phyloP scores from a whole-genome alignment of 2,329 filamentous ascomycete species.

The Paecilomyces formosus region DNA sequence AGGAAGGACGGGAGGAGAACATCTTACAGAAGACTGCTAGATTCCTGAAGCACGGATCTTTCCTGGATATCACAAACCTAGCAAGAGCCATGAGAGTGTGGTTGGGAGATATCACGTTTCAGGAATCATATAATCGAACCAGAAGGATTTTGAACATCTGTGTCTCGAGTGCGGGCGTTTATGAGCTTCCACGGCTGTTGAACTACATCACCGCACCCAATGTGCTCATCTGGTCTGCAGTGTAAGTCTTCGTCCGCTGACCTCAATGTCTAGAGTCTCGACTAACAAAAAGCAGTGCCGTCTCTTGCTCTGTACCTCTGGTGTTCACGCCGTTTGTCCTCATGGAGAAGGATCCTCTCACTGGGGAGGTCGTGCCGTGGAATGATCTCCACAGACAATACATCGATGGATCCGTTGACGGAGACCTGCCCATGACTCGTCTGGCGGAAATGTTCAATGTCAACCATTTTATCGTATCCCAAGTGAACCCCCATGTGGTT shows the following conservation, averaged over 20 bases:
- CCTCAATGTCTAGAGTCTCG: background rate
- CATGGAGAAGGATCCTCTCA: constrained; percentile 76
- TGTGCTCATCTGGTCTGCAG: constrained; percentile 92
- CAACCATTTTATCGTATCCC: constrained; percentile 95
- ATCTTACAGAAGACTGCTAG: constrained; percentile 62
- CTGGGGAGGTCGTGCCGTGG: constrained; percentile 72
- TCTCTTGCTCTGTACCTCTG: constrained; percentile 85
- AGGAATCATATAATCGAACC: constrained; percentile 93
- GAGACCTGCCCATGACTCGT: constrained; percentile 83
- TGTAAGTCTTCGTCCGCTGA: constrained; percentile 41
- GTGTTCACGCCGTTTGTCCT: constrained; percentile 74
- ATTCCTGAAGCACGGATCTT: constrained; percentile 71
- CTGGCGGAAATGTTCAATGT: constrained; percentile 95
- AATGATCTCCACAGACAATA: constrained; percentile 77
- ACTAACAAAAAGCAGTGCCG: constrained; percentile 46
- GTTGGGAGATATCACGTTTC: constrained; percentile 86
- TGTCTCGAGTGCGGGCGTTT: constrained; percentile 79
- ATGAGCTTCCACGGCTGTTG: constrained; percentile 76
- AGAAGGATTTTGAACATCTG: constrained; percentile 88
- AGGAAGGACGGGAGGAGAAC: constrained; percentile 51
- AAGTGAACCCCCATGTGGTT: constrained; percentile 90
- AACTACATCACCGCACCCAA: constrained; percentile 94
- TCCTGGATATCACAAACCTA: constrained; percentile 78
- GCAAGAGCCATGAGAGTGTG: constrained; percentile 72
- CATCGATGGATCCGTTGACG: constrained; percentile 93